A percentile compares a stretch with the other conserved stretches of the same genome.
phyloP scores from a whole-genome alignment of 495 filamentous ascomycete genomes.

The Neurospora sp. region DNA sequence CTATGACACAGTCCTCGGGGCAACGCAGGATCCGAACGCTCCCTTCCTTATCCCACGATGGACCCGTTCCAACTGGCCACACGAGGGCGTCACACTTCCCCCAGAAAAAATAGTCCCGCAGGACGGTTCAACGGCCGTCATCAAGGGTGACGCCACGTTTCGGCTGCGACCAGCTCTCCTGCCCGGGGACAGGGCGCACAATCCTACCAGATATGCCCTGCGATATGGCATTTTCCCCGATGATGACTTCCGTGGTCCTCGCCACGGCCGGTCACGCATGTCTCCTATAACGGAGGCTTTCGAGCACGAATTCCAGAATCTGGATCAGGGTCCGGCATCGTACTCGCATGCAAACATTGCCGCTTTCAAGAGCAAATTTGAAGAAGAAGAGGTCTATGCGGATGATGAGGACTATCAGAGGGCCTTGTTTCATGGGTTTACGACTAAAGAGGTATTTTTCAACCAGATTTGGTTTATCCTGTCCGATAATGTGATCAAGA shows the following conservation, averaged over 20 bases:
- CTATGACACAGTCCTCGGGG: background rate
- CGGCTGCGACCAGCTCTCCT: conserved; percentile 22
- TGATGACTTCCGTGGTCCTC: background rate
- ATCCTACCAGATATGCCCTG: conserved; percentile 23
- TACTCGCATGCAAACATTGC: background rate
- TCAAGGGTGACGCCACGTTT: conserved; percentile 9
- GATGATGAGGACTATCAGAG: conserved; percentile 26
- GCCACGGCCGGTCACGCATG: conserved; percentile 22
- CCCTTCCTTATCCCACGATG: background rate
- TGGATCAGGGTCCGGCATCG: background rate
- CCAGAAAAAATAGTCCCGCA: background rate
- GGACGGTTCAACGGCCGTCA: background rate
- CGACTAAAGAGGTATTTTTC: conserved; percentile 21
- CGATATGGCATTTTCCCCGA: conserved; percentile 25
- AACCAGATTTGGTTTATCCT: background rate
- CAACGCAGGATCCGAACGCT: background rate
- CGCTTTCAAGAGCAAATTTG: conserved; percentile 8
- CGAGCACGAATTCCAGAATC: background rate
- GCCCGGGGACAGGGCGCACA: conserved; percentile 5
- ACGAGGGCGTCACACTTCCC: background rate
- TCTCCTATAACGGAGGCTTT: conserved; percentile 16
- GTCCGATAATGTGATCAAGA: background rate
- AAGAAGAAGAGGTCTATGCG: background rate
- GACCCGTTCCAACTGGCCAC: background rate
- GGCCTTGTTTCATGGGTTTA: conserved; percentile 11